phyloP scores from a whole-genome alignment of 2,329 filamentous ascomycete genomes.

The Chaetomiaceae sp. region DNA sequence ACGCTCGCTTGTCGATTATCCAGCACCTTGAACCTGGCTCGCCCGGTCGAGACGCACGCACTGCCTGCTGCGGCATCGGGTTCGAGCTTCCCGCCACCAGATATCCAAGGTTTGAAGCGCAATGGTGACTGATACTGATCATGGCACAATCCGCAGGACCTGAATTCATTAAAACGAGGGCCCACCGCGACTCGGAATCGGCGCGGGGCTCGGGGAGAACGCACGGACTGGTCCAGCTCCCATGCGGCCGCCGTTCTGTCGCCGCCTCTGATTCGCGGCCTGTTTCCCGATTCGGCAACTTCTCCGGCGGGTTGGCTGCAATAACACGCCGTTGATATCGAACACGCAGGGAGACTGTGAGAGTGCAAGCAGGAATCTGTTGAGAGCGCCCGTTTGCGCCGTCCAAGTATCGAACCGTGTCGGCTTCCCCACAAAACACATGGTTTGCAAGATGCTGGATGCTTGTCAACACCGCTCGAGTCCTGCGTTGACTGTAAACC shows the following conservation, averaged over 20 bases:
- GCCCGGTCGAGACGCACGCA: constrained; percentile 3
- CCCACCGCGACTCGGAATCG: neutral
- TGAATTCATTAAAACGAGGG: no score
- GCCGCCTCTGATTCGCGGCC: constrained; percentile 1
- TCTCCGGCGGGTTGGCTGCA: constrained; percentile 6
- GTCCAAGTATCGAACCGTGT: no score
- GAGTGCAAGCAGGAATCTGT: no score
- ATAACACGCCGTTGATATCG: constrained; percentile 1
- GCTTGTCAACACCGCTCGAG: no score
- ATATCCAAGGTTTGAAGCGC: no score
- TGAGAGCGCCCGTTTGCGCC: no score
- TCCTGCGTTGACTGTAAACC: no score
- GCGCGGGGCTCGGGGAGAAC: neutral
- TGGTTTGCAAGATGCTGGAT: neutral
- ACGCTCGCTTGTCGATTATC: constrained; percentile 15
- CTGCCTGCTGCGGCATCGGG: no score
- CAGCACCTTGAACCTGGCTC: constrained; percentile 11
- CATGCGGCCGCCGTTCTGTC: neutral
- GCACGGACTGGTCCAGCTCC: neutral
- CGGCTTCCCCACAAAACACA: neutral
- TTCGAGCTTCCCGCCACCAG: no score
- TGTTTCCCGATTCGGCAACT: constrained; percentile 9
- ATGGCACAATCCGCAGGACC: no score
- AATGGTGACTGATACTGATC: no score
- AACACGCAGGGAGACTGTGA: neutral